phyloP scores from a whole-genome alignment of 1,284 basidiomycete species.

The Ustilago loliicola region DNA sequence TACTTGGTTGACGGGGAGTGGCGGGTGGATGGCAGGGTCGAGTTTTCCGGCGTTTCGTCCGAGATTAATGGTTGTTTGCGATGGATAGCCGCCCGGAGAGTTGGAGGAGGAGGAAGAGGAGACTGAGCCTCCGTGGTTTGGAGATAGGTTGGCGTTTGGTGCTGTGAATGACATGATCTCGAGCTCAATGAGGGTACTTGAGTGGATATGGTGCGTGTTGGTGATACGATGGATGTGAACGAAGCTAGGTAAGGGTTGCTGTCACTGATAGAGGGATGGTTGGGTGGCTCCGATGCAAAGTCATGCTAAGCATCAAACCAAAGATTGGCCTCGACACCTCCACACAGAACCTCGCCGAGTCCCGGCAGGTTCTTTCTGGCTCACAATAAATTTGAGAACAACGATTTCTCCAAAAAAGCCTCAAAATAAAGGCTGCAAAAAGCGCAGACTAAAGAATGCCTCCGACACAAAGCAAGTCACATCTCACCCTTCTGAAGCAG shows the following conservation, averaged over 20 bases:
- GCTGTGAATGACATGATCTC: neutral
- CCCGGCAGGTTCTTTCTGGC: neutral
- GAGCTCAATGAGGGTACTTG: neutral
- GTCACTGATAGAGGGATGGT: neutral
- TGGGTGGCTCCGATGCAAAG: neutral
- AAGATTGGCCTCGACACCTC: slow-evolving; percentile 11
- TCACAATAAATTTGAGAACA: neutral
- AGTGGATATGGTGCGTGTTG: neutral
- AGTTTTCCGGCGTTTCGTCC: slow-evolving; percentile 46
- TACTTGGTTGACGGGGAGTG: slow-evolving; percentile 38
- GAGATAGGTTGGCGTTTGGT: slow-evolving; percentile 10
- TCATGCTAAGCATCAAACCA: neutral
- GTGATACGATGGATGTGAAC: neutral
- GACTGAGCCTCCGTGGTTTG: slow-evolving; percentile 41
- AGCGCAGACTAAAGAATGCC: neutral
- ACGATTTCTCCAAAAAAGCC: neutral
- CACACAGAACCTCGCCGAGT: slow-evolving; percentile 25
- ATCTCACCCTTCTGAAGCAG: neutral
- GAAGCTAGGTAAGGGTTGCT: neutral
- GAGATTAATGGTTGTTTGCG: slow-evolving; percentile 15
- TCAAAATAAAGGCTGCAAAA: slow-evolving; percentile 14
- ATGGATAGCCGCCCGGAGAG: neutral
- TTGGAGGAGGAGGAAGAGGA: neutral
- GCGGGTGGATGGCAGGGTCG: slow-evolving; percentile 36
- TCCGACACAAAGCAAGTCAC: neutral